Conservation (phyloP, 805 yeast species). For the Priceomyces melissophilus region DNA sequence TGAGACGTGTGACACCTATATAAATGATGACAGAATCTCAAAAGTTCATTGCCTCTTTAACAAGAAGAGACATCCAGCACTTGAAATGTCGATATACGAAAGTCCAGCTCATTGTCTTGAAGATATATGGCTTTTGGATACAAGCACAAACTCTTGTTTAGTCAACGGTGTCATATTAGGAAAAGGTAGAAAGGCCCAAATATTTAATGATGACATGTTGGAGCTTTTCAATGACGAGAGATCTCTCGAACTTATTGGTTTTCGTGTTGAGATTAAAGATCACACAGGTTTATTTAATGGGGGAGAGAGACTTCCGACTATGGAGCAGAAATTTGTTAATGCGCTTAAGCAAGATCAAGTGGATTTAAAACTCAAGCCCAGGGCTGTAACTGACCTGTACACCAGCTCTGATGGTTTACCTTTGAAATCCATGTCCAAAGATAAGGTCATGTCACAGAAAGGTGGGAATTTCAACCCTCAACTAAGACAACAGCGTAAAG, state of each 20-base stretch:
- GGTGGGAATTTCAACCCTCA: slow-evolving; percentile 31
- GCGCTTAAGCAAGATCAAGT: slow-evolving; percentile 22
- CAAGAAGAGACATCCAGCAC: slow-evolving; percentile 59
- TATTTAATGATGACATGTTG: slow-evolving; percentile 64
- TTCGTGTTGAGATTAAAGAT: slow-evolving; percentile 51
- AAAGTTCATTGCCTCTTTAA: slow-evolving; percentile 74
- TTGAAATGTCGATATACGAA: slow-evolving; percentile 49
- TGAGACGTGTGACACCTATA: slow-evolving; percentile 54
- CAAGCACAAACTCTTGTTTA: slow-evolving; percentile 75
- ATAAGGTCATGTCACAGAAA: slow-evolving; percentile 4
- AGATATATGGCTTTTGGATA: slow-evolving; percentile 77
- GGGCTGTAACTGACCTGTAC: slow-evolving; percentile 13
- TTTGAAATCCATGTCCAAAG: slow-evolving; percentile 1
- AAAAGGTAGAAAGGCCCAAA: slow-evolving; percentile 56
- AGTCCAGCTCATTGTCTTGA: slow-evolving; percentile 72
- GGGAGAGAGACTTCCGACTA: slow-evolving; percentile 27
- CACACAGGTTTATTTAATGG: slow-evolving; percentile 61
- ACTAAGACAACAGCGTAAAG: slow-evolving; percentile 25
- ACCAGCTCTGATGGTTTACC: slow-evolving; percentile 3
- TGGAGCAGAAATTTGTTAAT: slow-evolving; percentile 16
- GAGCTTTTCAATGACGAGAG: slow-evolving; percentile 62
- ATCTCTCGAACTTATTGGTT: slow-evolving; percentile 51
- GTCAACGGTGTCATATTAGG: slow-evolving; percentile 60
- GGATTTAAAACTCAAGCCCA: slow-evolving; percentile 28
- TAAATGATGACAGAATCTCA: slow-evolving; percentile 75